Percentiles rank a stretch among this genome's conserved stretches.
These are phyloP conservation scores for Ceratobasidium sp. DNA, from an alignment of 1,284 basidiomycete genomes.

Conservation along the genomic window DNA sequence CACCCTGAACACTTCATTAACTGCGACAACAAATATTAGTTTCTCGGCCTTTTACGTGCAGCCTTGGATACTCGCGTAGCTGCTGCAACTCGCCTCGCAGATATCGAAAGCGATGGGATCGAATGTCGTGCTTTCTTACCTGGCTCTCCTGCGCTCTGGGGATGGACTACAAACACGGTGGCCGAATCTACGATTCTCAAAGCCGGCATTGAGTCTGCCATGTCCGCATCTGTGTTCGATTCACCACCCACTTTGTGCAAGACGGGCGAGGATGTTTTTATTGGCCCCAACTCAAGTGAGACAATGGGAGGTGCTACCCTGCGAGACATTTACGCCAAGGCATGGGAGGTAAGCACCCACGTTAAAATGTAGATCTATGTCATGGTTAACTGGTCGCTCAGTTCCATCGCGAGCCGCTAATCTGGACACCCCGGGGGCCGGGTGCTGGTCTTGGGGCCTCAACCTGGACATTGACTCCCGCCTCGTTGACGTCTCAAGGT, in stretches of 20 bases:
- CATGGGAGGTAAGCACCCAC: constrained; percentile 37
- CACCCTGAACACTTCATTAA: constrained; percentile 11
- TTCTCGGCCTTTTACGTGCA: constrained; percentile 36
- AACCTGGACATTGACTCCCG: constrained; percentile 40
- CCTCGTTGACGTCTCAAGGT: constrained; percentile 16
- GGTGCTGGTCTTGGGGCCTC: constrained; percentile 34
- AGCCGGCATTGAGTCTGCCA: constrained; percentile 32
- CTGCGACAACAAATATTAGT: constrained; percentile 14
- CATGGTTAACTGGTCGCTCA: not conserved
- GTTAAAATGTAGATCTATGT: not conserved
- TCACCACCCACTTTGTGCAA: constrained; percentile 27
- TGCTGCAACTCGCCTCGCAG: constrained; percentile 35
- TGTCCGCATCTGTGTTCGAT: constrained; percentile 35
- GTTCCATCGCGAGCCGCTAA: constrained; percentile 41
- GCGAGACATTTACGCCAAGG: constrained; percentile 42
- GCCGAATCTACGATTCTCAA: constrained; percentile 39
- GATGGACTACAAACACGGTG: constrained; percentile 40
- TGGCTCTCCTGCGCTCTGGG: constrained; percentile 44
- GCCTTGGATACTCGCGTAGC: constrained; percentile 35
- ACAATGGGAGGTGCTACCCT: constrained; percentile 42
- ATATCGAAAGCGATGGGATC: constrained; percentile 36
- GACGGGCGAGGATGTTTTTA: constrained; percentile 10
- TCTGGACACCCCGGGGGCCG: constrained; percentile 42
- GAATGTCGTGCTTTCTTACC: constrained; percentile 43
- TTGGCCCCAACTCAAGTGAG: constrained; percentile 34